Evolutionary conservation across 2,329 filamentous ascomycete species (phyloP).

Genomic region (Colletotrichum incanum): DNA sequence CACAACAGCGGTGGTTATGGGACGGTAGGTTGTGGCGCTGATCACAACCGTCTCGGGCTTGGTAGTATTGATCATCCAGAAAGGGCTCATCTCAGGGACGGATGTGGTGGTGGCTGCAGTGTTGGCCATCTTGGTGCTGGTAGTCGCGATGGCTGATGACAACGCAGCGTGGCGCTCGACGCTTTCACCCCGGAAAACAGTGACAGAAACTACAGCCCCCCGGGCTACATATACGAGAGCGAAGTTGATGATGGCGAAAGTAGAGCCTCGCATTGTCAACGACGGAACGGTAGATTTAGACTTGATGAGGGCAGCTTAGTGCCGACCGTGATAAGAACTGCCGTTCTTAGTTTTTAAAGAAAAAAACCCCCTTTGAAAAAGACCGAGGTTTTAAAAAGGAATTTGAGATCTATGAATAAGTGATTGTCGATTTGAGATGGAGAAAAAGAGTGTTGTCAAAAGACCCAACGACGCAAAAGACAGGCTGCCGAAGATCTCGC

Average conservation of each 20-base stretch:
- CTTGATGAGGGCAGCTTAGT: neutral
- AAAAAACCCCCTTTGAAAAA: neutral
- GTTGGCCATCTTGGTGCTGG: neutral
- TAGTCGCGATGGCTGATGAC: neutral
- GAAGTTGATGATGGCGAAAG: neutral
- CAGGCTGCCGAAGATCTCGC: neutral
- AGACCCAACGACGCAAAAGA: neutral
- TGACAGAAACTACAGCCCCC: neutral
- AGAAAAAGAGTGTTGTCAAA: no score
- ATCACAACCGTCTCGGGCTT: neutral
- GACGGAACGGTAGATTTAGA: neutral
- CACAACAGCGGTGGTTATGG: neutral
- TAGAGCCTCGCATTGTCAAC: neutral
- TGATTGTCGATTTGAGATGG: no score
- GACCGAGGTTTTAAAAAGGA: neutral
- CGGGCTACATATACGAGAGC: neutral
- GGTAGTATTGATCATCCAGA: neutral
- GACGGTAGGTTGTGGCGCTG: neutral
- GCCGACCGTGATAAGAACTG: neutral
- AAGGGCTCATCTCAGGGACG: neutral
- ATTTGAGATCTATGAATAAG: no score
- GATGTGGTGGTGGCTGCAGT: neutral
- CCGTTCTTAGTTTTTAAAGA: neutral
- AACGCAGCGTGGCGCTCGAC: neutral
- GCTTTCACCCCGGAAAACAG: neutral